These are phyloP conservation scores for Xerocomellus amylosporus DNA, from an alignment of 768 basidiomycete genomes.

Conservation along the genomic window DNA sequence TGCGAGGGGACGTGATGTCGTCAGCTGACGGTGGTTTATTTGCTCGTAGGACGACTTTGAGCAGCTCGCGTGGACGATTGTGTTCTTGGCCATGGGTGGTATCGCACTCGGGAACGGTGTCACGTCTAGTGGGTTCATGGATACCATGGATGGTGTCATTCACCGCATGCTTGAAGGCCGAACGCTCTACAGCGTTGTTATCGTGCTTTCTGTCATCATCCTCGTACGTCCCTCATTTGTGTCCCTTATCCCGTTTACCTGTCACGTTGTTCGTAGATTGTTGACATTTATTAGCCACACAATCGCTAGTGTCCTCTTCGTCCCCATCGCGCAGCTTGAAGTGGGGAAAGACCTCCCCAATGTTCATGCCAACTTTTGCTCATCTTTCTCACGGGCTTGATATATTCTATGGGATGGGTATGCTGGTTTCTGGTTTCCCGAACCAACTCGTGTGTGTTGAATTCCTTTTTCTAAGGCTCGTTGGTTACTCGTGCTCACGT, in stretches of 20 bases:
- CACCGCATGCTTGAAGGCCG: conserved; percentile 55
- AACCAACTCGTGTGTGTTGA: conserved; percentile 87
- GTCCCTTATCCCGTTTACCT: not conserved
- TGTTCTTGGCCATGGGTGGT: conserved; percentile 97
- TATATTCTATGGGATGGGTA: conserved; percentile 98
- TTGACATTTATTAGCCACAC: conserved; percentile 97
- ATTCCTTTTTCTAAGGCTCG: not conserved
- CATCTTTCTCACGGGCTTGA: conserved; percentile 89
- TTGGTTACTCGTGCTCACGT: not conserved
- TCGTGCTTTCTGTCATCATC: conserved; percentile 67
- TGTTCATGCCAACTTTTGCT: conserved; percentile 74
- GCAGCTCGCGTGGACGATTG: conserved; percentile 90
- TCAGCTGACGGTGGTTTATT: not conserved
- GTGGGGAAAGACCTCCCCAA: conserved; percentile 76
- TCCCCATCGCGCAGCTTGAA: conserved; percentile 91
- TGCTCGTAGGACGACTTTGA: conserved; percentile 82
- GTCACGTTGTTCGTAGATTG: conserved; percentile 44
- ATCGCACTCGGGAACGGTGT: conserved; percentile 96
- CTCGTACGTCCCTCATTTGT: conserved; percentile 45
- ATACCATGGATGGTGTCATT: conserved; percentile 67
- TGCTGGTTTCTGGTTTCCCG: conserved; percentile 98
- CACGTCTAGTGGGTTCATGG: conserved; percentile 80
- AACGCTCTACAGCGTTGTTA: conserved; percentile 67
- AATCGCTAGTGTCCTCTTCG: conserved; percentile 94
- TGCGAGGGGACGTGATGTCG: not conserved